Base-by-base conservation (phyloP, 768 basidiomycete species). In the Epithele typhae region DNA sequence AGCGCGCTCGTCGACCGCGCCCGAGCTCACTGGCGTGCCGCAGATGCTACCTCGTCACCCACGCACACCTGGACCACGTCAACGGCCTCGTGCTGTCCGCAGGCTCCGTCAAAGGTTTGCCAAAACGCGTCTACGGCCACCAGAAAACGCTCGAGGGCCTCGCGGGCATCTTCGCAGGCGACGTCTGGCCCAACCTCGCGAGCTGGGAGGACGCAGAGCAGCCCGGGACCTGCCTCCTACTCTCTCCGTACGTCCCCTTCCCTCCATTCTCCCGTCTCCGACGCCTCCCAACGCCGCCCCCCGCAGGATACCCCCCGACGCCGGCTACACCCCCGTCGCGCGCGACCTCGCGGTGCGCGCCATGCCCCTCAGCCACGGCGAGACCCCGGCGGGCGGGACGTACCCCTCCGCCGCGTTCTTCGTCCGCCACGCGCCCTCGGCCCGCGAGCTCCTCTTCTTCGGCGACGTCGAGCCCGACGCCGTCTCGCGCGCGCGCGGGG, bases 401-500 rank as follows among this genome's bases (percentile, higher is more conserved):
- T 93, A 96, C 65, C 75, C 83, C 14, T 87, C 87, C 12, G 70
- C 85, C 1, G 95, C 93, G 14, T 94, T 88, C 70, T 95, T 95
- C 64, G 65, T 97, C 56, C 78, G 82, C 12, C 77, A 87, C 54
- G 74, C 87, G 42, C 66, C 73, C 15, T 73, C 75, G 25, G 64
- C 63, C 1, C 74, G 70, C 38, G 89, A 95, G 63, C 83, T 97
- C 54, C 71, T 97, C 30, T 97, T 97, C 67, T 95, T 96, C 56
- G 95, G 95, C 0, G 93, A 95, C 65, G 84, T 96, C 49, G 91
- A 94, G 59, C 89, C 91, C 8, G 91, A 94, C 67, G 77, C 77
- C 40, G 56, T 93, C 38, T 74, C 87, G 5, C n/a, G 6, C 35
- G 14, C 59, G 14, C n/a, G n/a, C n/a, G n/a, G n/a, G n/a, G 64